Evolutionary conservation across 1,284 basidiomycete genomes (phyloP), one percentile per base, ranked within the genome.

Genomic region (Ceraceosorus guamensis): DNA sequence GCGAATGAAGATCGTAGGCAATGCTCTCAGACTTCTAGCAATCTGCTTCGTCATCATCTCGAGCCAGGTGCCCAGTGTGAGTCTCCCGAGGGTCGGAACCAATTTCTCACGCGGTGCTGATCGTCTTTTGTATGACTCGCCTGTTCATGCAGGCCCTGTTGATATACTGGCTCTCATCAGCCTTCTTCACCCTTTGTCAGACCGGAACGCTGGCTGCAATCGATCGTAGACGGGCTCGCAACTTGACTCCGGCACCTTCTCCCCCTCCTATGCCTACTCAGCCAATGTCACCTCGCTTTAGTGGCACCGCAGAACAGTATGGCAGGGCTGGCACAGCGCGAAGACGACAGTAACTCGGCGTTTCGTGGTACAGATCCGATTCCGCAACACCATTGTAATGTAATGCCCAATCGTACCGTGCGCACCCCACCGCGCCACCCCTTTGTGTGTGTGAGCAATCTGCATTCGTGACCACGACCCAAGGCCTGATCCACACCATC

Each of bases 101-200:
- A 7, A 32, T 48, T n/a, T 53, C n/a, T 50, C 14, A 34, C 11
- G 11, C 11, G 45, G 11, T 46, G 47, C 41, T 54, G 16, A 10
- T 13, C 50, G 18, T 35, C 48, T 33, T 32, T 5, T 6, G 10
- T 14, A 4, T 51, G 34, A 6, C 31, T 37, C 37, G 2, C 57
- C n/a, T 50, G 52, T n/a, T n/a, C n/a, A n/a, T n/a, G 7, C 55
- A 91, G 87, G 83, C 86, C 49, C 81, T 92, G 16, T 80, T 85
- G 47, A 67, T 91, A 16, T 91, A 89, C 72, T 92, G 89, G 89
- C 79, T 87, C 3, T 84, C 87, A 5, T 91, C 88, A 6, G 86
- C 89, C 30, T 76, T 83, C 16, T 88, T 87, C 71, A 89, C 89
- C 39, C 78, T 92, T 24, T 59, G 85, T 14, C 88, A 91, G 72